Evolutionary conservation across 495 filamentous ascomycete genomes (phyloP).

Genomic region (Hypoxylon rickii): DNA sequence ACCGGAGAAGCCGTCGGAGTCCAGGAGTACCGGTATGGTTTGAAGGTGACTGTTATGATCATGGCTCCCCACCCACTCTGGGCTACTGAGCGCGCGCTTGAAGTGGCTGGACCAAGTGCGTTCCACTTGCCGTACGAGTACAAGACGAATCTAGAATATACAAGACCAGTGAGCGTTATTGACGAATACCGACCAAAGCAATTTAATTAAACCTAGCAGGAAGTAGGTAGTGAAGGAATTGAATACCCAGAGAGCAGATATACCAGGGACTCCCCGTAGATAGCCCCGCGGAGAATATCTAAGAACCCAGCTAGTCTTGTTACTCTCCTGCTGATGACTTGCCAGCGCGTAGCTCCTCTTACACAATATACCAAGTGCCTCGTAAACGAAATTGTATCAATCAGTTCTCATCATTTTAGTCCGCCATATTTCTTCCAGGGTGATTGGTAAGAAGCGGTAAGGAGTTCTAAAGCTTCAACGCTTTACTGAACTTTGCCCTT

Average conservation of each 20-base stretch:
- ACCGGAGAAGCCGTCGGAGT: constrained; percentile 54
- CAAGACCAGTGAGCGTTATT: constrained; percentile 5
- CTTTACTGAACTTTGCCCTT: background rate
- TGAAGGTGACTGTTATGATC: constrained; percentile 50
- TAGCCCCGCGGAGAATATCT: too few relatives aligned
- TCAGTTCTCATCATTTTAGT: too few relatives aligned
- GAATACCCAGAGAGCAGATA: too few relatives aligned
- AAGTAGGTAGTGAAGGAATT: background rate
- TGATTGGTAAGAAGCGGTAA: background rate
- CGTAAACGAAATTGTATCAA: too few relatives aligned
- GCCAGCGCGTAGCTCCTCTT: too few relatives aligned
- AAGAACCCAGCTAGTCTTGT: too few relatives aligned
- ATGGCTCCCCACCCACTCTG: constrained; percentile 9
- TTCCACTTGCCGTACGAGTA: constrained; percentile 11
- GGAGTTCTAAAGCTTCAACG: background rate
- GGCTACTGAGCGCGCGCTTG: constrained; percentile 5
- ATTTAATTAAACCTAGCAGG: background rate
- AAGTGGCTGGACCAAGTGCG: constrained; percentile 7
- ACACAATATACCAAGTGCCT: too few relatives aligned
- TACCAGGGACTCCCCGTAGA: too few relatives aligned
- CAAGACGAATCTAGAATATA: constrained; percentile 3
- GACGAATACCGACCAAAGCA: constrained; percentile 3
- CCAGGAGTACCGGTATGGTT: constrained; percentile 56
- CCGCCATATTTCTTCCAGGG: background rate
- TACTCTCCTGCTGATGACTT: too few relatives aligned